phyloP scores from a whole-genome alignment of 139 green algal genomes.

The Raphidocelis subcapitata region DNA sequence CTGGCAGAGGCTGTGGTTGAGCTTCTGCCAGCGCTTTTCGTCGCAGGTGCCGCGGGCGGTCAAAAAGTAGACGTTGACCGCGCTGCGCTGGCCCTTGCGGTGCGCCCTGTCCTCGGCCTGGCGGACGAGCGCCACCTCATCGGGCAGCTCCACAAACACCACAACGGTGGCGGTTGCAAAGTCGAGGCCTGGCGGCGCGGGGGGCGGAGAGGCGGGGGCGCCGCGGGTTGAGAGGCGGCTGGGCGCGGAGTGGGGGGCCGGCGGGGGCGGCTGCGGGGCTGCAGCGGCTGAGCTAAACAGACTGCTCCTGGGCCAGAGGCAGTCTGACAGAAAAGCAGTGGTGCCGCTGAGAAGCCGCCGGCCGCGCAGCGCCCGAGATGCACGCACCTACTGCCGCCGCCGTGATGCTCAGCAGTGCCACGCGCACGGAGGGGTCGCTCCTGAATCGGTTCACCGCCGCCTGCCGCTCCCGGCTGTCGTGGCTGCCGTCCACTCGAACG shows the following conservation, averaged over 20 bases:
- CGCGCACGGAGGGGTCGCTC: slow-evolving; percentile 55
- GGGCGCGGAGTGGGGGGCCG: too few species aligned
- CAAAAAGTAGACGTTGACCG: slow-evolving; percentile 92
- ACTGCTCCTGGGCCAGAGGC: too few species aligned
- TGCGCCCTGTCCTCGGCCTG: slow-evolving; percentile 92
- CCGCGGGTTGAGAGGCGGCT: too few species aligned
- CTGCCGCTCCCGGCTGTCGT: slow-evolving; percentile 59
- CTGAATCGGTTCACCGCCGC: slow-evolving; percentile 63
- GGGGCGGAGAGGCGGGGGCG: too few species aligned
- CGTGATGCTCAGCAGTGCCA: slow-evolving; percentile 89
- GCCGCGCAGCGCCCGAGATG: too few species aligned
- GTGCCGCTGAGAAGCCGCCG: too few species aligned
- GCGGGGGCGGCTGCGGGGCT: too few species aligned
- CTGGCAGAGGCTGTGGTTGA: slow-evolving; percentile 51
- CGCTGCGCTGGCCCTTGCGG: slow-evolving; percentile 66
- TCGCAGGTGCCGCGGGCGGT: slow-evolving; percentile 72
- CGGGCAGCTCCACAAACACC: slow-evolving; percentile 88
- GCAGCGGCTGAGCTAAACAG: too few species aligned
- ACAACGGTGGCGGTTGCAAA: slow-evolving; percentile 83
- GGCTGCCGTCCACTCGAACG: slow-evolving; percentile 90
- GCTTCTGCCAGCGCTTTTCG: slow-evolving; percentile 59
- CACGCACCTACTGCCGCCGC: slow-evolving; percentile 74
- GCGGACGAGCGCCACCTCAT: slow-evolving; percentile 63
- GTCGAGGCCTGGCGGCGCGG: slow-evolving; percentile 66
- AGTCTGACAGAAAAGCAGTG: too few species aligned